phyloP scores from a whole-genome alignment of 2,329 filamentous ascomycete genomes.

The Tolypocladium ophioglossoides region DNA sequence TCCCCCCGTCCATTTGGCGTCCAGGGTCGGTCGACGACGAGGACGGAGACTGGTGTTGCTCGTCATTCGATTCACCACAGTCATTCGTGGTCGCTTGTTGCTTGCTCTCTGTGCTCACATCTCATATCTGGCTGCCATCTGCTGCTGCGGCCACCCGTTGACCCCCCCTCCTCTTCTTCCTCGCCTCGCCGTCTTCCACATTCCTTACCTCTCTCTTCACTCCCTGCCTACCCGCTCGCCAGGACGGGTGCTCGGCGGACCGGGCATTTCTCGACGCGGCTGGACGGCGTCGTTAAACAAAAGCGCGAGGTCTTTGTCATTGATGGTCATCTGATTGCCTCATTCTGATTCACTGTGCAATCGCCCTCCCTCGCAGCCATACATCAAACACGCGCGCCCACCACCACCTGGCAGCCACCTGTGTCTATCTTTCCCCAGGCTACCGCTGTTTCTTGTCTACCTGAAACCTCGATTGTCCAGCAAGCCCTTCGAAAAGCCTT shows the following conservation, averaged over 20 bases:
- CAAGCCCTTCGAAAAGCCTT: not conserved
- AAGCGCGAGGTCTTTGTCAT: not conserved
- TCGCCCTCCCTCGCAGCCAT: not conserved
- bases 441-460: not conserved
- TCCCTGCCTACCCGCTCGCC: not conserved
- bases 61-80: not conserved
- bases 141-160: not conserved
- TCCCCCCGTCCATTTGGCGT: not conserved
- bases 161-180: not conserved
- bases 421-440: not conserved
- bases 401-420: not conserved
- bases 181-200: not conserved
- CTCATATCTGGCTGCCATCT: not conserved
- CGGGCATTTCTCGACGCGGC: conserved; percentile 4
- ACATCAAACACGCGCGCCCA: not conserved
- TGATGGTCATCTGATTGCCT: conserved; percentile 1
- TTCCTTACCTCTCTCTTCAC: not conserved
- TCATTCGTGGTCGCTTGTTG: not conserved
- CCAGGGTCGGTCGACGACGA: not conserved
- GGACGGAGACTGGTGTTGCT: not conserved
- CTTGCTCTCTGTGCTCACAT: not conserved
- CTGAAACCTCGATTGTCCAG: not conserved
- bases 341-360: conserved; percentile 5
- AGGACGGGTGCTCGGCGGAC: not conserved
- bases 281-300: conserved; percentile 2